Evolutionary conservation across 2,329 filamentous ascomycete genomes (phyloP).

Genomic region (Alternaria viburni): DNA sequence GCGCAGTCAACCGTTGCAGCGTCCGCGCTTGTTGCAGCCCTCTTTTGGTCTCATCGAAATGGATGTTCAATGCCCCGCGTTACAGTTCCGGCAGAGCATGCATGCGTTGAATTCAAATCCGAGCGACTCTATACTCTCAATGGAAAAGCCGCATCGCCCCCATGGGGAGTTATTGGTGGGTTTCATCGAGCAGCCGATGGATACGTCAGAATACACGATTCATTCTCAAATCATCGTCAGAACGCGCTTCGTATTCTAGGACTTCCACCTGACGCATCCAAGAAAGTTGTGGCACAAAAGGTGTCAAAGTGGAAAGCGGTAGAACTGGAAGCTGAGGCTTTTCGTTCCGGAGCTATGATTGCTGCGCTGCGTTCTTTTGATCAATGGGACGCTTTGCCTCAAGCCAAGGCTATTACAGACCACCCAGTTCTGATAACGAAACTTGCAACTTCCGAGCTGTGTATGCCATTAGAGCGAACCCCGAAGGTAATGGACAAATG

Average conservation of each 20-base stretch:
- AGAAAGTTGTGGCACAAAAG: slow-evolving; percentile 49
- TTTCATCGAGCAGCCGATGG: slow-evolving; percentile 60
- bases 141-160: slow-evolving; percentile 39
- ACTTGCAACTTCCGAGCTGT: slow-evolving; percentile 28
- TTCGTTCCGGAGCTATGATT: slow-evolving; percentile 53
- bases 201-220: slow-evolving; percentile 62
- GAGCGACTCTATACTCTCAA: slow-evolving; percentile 58
- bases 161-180: slow-evolving; percentile 58
- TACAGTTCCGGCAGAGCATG: slow-evolving; percentile 55
- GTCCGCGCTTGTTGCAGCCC: slow-evolving; percentile 58
- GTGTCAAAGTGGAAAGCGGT: slow-evolving; percentile 52
- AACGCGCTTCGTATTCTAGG: slow-evolving; percentile 55
- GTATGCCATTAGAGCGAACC: slow-evolving; percentile 1
- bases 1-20: slow-evolving; percentile 61
- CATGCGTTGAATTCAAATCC: slow-evolving; percentile 60
- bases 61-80: slow-evolving; percentile 44
- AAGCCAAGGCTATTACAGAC: slow-evolving; percentile 53
- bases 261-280: slow-evolving; percentile 40
- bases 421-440: slow-evolving; percentile 56
- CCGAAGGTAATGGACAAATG: slow-evolving; percentile 29
- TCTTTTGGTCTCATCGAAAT: slow-evolving; percentile 51
- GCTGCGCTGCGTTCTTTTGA: slow-evolving; percentile 58
- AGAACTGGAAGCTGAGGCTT: slow-evolving; percentile 58
- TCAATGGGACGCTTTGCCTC: slow-evolving; percentile 60
- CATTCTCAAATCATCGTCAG: slow-evolving; percentile 58